phyloP scores from a whole-genome alignment of 768 basidiomycete genomes.

The Sistotremastrum niveocremeum region DNA sequence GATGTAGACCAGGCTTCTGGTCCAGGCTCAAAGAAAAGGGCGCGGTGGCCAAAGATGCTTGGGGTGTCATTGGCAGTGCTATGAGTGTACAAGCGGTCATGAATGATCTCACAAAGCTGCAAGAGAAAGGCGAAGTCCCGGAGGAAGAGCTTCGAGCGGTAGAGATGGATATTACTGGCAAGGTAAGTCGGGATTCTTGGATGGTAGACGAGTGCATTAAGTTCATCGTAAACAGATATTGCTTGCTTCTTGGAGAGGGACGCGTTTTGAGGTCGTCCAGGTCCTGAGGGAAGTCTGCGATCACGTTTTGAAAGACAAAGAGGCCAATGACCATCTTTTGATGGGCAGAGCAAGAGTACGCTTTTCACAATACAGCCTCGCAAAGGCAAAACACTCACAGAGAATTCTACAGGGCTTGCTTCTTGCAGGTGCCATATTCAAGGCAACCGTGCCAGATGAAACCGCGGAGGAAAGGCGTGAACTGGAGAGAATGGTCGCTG shows the following conservation, averaged over 20 bases:
- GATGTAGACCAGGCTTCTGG: constrained; percentile 73
- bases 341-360: constrained; percentile 75
- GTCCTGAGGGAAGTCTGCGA: constrained; percentile 81
- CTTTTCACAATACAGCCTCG: neutral
- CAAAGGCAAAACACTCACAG: neutral
- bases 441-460: constrained; percentile 71
- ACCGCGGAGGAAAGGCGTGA: constrained; percentile 89
- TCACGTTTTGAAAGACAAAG: constrained; percentile 70
- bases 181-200: constrained; percentile 30
- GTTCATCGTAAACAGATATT: constrained; percentile 43
- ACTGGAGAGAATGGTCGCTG: constrained; percentile 87
- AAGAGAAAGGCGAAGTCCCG: constrained; percentile 75
- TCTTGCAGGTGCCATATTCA: constrained; percentile 83
- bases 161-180: constrained; percentile 89
- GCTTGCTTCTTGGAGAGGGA: constrained; percentile 96
- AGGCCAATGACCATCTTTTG: constrained; percentile 54
- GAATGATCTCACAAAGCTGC: constrained; percentile 44
- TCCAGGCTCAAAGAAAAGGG: constrained; percentile 92
- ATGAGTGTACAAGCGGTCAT: constrained; percentile 69
- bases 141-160: constrained; percentile 79
- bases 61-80: constrained; percentile 92
- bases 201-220: neutral
- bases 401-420: constrained; percentile 55
- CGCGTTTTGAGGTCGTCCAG: constrained; percentile 86
- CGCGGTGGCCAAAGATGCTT: constrained; percentile 85